Percentiles rank a stretch among this genome's conserved stretches.
These are phyloP conservation scores for Wickerhamomyces sp. DNA, from an alignment of 1,139 yeast species.

Conservation along the genomic window DNA sequence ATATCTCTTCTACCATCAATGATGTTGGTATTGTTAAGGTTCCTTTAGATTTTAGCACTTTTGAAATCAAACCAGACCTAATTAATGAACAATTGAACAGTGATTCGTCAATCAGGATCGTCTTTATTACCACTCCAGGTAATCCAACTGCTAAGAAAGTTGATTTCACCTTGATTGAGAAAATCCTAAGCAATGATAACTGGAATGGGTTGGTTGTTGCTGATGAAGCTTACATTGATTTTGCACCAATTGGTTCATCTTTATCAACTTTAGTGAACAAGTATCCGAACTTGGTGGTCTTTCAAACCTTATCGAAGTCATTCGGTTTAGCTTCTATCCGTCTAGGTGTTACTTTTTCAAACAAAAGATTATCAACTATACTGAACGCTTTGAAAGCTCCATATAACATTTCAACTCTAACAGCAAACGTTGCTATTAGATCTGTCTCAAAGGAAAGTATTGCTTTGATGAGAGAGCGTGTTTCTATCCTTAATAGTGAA, in stretches of 20 bases:
- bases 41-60: constrained; percentile 56
- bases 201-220: constrained; percentile 83
- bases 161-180: constrained; percentile 41
- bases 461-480: constrained; percentile 50
- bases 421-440: constrained; percentile 70
- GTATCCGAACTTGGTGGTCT: constrained; percentile 77
- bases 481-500: constrained; percentile 47
- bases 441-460: constrained; percentile 64
- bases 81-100: constrained; percentile 45
- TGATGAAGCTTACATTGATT: constrained; percentile 95
- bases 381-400: constrained; percentile 94
- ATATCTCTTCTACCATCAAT: constrained; percentile 84
- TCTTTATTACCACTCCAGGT: constrained; percentile 96
- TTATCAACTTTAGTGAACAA: constrained; percentile 76
- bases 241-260: constrained; percentile 63
- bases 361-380: constrained; percentile 52
- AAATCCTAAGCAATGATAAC: constrained; percentile 43
- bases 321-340: constrained; percentile 96
- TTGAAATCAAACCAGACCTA: constrained; percentile 60
- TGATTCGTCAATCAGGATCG: constrained; percentile 63
- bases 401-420: constrained; percentile 81
- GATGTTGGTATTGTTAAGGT: constrained; percentile 76
- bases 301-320: constrained; percentile 90
- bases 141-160: constrained; percentile 84
- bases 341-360: constrained; percentile 73